These are phyloP conservation scores for Russula foetens DNA, from an alignment of 768 basidiomycete genomes.

Conservation along the genomic window DNA sequence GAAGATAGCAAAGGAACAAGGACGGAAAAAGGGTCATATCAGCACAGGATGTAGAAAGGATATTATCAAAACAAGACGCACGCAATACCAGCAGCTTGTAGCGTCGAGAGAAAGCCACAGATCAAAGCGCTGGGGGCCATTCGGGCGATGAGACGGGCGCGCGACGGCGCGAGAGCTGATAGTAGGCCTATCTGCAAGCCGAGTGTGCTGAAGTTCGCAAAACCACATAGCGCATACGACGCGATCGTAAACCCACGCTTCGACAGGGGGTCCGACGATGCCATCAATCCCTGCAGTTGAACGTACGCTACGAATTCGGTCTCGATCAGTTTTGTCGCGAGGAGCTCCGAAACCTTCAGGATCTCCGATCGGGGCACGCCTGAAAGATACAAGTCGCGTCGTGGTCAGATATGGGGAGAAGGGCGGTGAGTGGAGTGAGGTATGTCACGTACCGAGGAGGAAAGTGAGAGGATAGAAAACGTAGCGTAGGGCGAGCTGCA, in stretches of 20 bases:
- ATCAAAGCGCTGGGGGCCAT: constrained; percentile 65
- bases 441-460: constrained; percentile 40
- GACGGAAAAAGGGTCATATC: too few species aligned
- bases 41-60: too few species aligned
- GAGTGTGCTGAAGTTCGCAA: constrained; percentile 78
- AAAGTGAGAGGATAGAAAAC: constrained; percentile 84
- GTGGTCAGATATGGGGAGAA: too few species aligned
- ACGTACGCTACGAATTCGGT: constrained; percentile 81
- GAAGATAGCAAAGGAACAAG: too few species aligned
- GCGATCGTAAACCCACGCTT: constrained; percentile 74
- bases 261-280: constrained; percentile 45
- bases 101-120: constrained; percentile 60
- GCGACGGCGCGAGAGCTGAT: constrained; percentile 58
- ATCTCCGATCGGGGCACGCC: constrained; percentile 80
- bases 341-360: constrained; percentile 65
- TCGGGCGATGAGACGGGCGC: constrained; percentile 60
- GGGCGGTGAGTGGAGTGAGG: background rate
- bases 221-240: constrained; percentile 84
- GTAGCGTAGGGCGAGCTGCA: constrained; percentile 81
- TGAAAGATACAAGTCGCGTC: constrained; percentile 17
- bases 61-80: too few species aligned
- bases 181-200: constrained; percentile 83
- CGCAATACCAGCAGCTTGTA: too few species aligned
- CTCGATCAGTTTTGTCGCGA: constrained; percentile 81
- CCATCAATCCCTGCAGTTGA: constrained; percentile 42